These are phyloP conservation scores for Trichoderma semiorbis DNA, from an alignment of 2,329 filamentous ascomycete species.

Conservation along the genomic window DNA sequence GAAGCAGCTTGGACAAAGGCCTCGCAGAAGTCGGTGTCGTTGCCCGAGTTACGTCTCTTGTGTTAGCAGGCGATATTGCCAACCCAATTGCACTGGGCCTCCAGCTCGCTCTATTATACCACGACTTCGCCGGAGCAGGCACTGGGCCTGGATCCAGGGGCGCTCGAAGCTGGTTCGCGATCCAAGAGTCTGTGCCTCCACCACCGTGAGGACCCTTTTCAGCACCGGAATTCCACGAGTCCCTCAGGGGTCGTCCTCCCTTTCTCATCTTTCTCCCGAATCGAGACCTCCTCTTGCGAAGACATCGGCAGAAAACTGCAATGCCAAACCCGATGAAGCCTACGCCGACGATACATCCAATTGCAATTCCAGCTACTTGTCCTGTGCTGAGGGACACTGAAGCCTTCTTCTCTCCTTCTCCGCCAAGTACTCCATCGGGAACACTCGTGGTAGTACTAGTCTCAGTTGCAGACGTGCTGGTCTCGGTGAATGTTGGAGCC, in stretches of 20 bases:
- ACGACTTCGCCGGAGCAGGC: constrained; percentile 22
- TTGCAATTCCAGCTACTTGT: constrained; percentile 56
- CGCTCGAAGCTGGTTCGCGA: constrained; percentile 24
- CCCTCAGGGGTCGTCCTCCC: constrained; percentile 22
- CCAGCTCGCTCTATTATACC: constrained; percentile 31
- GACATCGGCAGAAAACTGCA: constrained; percentile 42
- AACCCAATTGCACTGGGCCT: constrained; percentile 42
- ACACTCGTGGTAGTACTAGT: constrained; percentile 11
- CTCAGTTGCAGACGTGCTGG: not conserved
- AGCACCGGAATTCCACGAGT: constrained; percentile 36
- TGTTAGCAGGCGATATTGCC: constrained; percentile 38
- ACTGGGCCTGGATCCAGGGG: constrained; percentile 23
- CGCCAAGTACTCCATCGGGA: not conserved
- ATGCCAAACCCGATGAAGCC: constrained; percentile 46
- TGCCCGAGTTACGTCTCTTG: constrained; percentile 23
- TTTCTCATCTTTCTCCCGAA: constrained; percentile 10
- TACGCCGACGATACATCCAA: constrained; percentile 48
- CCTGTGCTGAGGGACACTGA: constrained; percentile 31
- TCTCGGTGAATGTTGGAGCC: not conserved
- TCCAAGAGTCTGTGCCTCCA: constrained; percentile 26
- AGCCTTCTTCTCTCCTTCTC: not conserved
- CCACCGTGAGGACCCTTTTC: constrained; percentile 26
- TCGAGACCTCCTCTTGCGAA: constrained; percentile 40
- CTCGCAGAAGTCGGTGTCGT: constrained; percentile 27
- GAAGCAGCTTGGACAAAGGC: constrained; percentile 43